phyloP scores from a whole-genome alignment of 805 yeast species.

The Ogataea parapolymorpha region DNA sequence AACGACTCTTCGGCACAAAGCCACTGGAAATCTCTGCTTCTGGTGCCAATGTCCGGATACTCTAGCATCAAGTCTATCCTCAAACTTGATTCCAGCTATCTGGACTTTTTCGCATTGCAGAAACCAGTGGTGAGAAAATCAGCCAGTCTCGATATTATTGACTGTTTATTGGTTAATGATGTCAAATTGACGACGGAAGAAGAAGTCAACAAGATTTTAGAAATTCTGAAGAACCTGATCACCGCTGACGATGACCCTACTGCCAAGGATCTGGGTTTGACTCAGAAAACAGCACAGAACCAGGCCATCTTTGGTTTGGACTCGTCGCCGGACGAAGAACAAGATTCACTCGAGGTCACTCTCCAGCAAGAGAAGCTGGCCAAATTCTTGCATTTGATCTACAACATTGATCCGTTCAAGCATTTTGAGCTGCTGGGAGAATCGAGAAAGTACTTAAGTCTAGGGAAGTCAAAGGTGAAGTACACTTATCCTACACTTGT shows the following conservation, averaged over 20 bases:
- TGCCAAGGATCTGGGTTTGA: slow-evolving; percentile 38
- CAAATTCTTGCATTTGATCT: slow-evolving; percentile 63
- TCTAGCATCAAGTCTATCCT: slow-evolving; percentile 33
- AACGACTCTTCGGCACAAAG: slow-evolving; percentile 23
- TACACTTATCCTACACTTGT: slow-evolving; percentile 78
- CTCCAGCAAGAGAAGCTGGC: slow-evolving; percentile 60
- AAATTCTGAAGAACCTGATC: slow-evolving; percentile 54
- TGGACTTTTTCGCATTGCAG: slow-evolving; percentile 52
- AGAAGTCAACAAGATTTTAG: slow-evolving; percentile 58
- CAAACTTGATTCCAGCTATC: slow-evolving; percentile 47
- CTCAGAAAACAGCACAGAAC: slow-evolving; percentile 8
- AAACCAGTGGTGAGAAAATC: slow-evolving; percentile 49
- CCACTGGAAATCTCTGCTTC: slow-evolving; percentile 36
- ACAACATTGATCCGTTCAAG: slow-evolving; percentile 43
- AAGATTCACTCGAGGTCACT: slow-evolving; percentile 36
- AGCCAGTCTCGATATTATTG: slow-evolving; percentile 60
- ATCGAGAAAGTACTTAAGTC: slow-evolving; percentile 47
- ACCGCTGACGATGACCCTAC: slow-evolving; percentile 30
- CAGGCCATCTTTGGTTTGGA: slow-evolving; percentile 28
- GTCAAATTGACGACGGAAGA: slow-evolving; percentile 39
- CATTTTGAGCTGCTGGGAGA: slow-evolving; percentile 45
- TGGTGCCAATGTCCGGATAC: slow-evolving; percentile 47
- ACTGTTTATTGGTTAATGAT: slow-evolving; percentile 45
- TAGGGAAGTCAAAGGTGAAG: slow-evolving; percentile 53
- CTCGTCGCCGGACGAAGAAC: slow-evolving; percentile 21